phyloP scores from a whole-genome alignment of 179 eudicot genomes.

The Patellifolia procumbens region DNA sequence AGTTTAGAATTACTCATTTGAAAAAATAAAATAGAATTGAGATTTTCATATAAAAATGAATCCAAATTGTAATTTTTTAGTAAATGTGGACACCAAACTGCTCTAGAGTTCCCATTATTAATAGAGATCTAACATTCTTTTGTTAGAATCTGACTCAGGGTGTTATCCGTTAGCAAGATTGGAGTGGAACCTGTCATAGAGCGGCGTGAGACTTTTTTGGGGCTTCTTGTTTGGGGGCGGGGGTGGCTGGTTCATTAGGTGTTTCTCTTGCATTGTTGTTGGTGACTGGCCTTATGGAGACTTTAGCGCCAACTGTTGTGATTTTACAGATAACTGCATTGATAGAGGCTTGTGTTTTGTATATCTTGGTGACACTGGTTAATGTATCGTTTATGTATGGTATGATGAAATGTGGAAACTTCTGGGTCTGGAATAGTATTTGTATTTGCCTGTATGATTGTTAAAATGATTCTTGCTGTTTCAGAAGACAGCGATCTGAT shows the following conservation, averaged over 20 bases:
- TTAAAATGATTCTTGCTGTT: neutral
- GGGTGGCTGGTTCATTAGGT: neutral
- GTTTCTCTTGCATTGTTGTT: neutral
- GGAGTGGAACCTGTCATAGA: neutral
- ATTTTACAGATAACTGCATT: neutral
- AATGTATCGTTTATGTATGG: neutral
- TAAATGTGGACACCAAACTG: too few relatives aligned
- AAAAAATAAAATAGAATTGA: too few relatives aligned
- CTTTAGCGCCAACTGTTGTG: neutral
- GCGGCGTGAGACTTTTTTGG: neutral
- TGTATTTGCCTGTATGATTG: neutral
- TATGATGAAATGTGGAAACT: neutral
- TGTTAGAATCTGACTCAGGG: neutral
- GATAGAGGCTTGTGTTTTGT: neutral
- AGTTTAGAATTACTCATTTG: too few relatives aligned
- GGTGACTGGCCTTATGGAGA: neutral
- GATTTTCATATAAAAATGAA: too few relatives aligned
- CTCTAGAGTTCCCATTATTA: too few relatives aligned
- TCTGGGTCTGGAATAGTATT: neutral
- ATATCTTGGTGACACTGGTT: neutral
- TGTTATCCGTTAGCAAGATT: neutral
- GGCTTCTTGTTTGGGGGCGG: neutral
- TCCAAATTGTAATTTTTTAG: too few relatives aligned
- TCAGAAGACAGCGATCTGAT: too few relatives aligned
- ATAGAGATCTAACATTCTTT: neutral